Evolutionary conservation across 2,329 filamentous ascomycete genomes (phyloP).

Genomic region (Xylaria digitata): DNA sequence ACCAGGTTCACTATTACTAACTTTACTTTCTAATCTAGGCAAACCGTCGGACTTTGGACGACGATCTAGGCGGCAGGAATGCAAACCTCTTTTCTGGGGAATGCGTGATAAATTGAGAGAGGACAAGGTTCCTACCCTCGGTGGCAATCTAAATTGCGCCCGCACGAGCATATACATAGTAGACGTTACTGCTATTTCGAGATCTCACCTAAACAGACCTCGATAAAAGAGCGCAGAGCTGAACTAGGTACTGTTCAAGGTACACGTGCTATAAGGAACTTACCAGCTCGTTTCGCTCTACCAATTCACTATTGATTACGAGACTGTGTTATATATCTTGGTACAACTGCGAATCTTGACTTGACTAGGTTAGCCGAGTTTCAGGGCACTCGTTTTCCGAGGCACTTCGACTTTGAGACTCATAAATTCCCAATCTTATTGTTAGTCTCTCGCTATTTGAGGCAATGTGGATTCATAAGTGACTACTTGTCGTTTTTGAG

Average conservation of each 20-base stretch:
- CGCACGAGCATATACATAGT: neutral
- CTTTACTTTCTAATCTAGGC: neutral
- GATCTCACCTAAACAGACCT: neutral
- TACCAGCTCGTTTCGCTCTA: neutral
- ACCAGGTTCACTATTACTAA: no score
- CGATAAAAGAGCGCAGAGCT: neutral
- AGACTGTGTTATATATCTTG: neutral
- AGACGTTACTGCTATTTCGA: neutral
- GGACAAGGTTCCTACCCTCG: slow-evolving; percentile 1
- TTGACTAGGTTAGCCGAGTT: neutral
- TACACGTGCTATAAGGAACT: neutral
- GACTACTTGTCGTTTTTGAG: neutral
- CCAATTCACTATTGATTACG: neutral
- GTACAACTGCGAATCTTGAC: neutral
- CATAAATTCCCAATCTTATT: no score
- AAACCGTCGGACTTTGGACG: neutral
- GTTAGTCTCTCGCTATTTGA: no score
- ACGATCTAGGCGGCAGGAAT: slow-evolving; percentile 3
- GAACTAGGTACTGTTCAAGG: neutral
- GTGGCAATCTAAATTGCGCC: neutral
- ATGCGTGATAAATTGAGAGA: slow-evolving; percentile 16
- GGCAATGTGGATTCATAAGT: no score
- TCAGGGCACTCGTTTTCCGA: neutral
- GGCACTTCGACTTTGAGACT: neutral
- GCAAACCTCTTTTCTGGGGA: neutral